Evolutionary conservation across 768 basidiomycete species (phyloP), one percentile per base, ranked within the genome.

Genomic region (Mycena chlorophos): DNA sequence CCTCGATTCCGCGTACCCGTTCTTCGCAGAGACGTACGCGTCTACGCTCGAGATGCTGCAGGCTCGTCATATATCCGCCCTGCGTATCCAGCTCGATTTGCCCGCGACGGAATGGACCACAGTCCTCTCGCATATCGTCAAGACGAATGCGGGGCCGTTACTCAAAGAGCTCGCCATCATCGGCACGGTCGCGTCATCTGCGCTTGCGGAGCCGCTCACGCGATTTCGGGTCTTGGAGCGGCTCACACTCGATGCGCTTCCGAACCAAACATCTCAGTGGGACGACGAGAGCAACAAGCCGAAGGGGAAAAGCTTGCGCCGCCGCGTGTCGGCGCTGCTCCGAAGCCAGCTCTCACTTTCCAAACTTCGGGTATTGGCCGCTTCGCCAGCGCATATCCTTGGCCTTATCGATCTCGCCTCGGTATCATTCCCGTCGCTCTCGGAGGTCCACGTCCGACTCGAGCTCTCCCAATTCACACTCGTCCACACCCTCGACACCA

Each of bases 71-170:
- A 46, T 57, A 20, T 46, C 56, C 6, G 12, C 51, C 13, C 51
- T 57, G 6, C 51, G 47, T 17, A 27, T 57, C 5, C 46, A 49
- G 20, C 47, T 57, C 45, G 37, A 47, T 17, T 25, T 49, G 20
- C 38, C 56, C 14, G 19, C 51, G 2, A 29, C 22, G 8, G 51
- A 57, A 27, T 57, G 56, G 56, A 29, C n/a, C 2, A 14, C 30
- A 20, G 40, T 57, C 5, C 51, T 57, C 38, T 10, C 29, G 22
- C 46, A 48, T 8, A 57, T 57, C 22, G 46, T 29, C 19, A n/a
- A n/a, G n/a, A n/a, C n/a, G n/a, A 39, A 30, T 4, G 22, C 56
- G 5, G 42, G 39, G 10, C 56, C 51, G 12, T 13, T 13, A 6
- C 51, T 57, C 13, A 20, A 22, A 14, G 46, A 52, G 8, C 19